Evolutionary conservation across 371 early-diverging fungal species (phyloP), one percentile per base, ranked within the genome.

Genomic region (Saksenaea oblongispora): DNA sequence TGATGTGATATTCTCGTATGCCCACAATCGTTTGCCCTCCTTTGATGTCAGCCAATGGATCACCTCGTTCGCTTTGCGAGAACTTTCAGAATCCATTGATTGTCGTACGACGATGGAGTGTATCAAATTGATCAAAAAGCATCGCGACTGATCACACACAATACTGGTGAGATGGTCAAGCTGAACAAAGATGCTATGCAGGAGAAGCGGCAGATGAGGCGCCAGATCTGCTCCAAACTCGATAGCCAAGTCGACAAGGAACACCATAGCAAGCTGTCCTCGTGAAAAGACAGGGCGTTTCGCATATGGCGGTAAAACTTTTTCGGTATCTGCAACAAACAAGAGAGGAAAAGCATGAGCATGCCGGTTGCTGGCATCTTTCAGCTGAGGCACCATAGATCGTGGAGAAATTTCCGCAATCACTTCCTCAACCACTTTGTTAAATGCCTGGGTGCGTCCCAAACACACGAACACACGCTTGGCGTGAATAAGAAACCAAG

Each of bases 391-490:
- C 0, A 93, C 86, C 86, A 93, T 87, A 5, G 87, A 83, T n/a
- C 86, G 79, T 5, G 95, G 95, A 1, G 88, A 87, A 42, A 94
- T 89, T 57, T 88, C 83, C 1, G 75, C 73, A 42, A 92, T 76
- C 9, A 93, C 65, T 59, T 83, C 80, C 34, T 91, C 87, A 10
- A 91, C 83, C 34, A 94, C 75, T 13, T 71, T 61, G 0, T 73
- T 74, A 56, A 87, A 83, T 0, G 88, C 88, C 18, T 84, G 63
- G 1, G 93, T 91, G 17, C 92, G 84, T 34, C 91, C 86, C n/a
- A 94, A 67, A 71, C 84, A 93, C 4, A 93, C 91, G 65, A 92
- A 83, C 0, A 94, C 84, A 57, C 91, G 91, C 67, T 93, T 93
- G 8, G 93, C 90, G 62, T 91, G 87, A 24, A 84, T 78, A 22